phyloP scores from a whole-genome alignment of 805 yeast genomes.

The Barnettozyma wickerhamii region DNA sequence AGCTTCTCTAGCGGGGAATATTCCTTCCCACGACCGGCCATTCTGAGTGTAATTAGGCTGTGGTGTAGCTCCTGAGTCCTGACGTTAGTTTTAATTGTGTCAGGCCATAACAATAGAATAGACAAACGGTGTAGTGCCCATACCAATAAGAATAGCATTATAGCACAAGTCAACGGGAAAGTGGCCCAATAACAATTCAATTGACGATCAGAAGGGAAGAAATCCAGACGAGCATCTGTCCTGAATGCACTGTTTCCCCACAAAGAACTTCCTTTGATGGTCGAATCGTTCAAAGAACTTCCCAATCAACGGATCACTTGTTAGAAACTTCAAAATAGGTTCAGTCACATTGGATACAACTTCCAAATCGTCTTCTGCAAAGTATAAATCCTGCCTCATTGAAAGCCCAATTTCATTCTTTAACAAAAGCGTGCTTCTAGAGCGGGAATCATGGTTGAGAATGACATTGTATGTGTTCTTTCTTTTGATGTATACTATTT shows the following conservation, averaged over 20 bases:
- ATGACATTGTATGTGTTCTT: conserved; percentile 5
- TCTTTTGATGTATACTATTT: conserved; percentile 3
- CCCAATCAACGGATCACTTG: conserved; percentile 2
- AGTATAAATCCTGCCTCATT: not conserved
- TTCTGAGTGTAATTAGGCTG: too few species aligned
- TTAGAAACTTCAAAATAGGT: not conserved
- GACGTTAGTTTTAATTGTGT: too few species aligned
- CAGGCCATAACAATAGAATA: too few species aligned
- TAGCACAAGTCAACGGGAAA: too few species aligned
- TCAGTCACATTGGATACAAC: not conserved
- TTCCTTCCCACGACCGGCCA: too few species aligned
- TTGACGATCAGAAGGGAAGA: too few species aligned
- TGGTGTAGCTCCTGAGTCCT: too few species aligned
- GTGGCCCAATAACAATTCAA: too few species aligned
- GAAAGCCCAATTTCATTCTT: conserved; percentile 2
- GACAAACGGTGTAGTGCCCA: too few species aligned
- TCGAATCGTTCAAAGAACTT: conserved; percentile 4
- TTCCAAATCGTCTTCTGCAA: conserved; percentile 4
- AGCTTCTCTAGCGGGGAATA: too few species aligned
- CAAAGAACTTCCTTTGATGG: not conserved
- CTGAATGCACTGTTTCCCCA: conserved; percentile 1
- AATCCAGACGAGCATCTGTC: conserved; percentile 3
- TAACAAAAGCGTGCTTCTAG: conserved; percentile 1
- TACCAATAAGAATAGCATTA: too few species aligned
- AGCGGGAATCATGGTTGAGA: not conserved